Evolutionary conservation across 2,329 filamentous ascomycete genomes (phyloP).

Genomic region (Myriangium duriaei): DNA sequence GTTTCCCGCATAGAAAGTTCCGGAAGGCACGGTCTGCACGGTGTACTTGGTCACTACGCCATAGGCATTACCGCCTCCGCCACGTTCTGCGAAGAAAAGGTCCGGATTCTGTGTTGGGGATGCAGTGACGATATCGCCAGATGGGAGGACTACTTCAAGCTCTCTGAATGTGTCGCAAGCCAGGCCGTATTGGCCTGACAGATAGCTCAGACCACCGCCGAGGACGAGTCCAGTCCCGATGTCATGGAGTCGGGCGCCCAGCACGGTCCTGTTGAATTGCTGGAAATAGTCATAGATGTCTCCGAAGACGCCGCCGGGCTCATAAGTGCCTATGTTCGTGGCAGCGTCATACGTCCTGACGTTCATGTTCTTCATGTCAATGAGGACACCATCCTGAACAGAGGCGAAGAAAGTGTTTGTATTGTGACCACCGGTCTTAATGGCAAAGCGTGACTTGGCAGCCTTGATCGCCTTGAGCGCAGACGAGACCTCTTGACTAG

Average conservation of each 20-base stretch:
- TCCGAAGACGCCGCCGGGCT: conserved; percentile 2
- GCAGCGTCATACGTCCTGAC: neutral
- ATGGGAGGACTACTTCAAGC: conserved; percentile 1
- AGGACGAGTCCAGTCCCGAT: conserved; percentile 9
- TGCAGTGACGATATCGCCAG: conserved; percentile 5
- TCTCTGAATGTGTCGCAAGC: neutral
- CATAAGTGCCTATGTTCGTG: neutral
- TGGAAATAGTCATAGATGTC: conserved; percentile 1
- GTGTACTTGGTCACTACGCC: conserved; percentile 35
- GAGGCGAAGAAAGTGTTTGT: conserved; percentile 6
- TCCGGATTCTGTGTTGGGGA: conserved; percentile 13
- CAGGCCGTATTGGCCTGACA: conserved; percentile 6
- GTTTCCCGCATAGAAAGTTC: conserved; percentile 16
- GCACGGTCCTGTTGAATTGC: neutral
- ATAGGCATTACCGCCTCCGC: conserved; percentile 30
- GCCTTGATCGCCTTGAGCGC: conserved; percentile 1
- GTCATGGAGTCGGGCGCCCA: conserved; percentile 1
- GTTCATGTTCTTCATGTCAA: conserved; percentile 2
- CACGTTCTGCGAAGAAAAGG: conserved; percentile 19
- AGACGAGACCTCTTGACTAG: conserved; percentile 1
- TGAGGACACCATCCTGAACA: neutral
- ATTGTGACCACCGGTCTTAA: conserved; percentile 4
- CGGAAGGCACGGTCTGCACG: conserved; percentile 13
- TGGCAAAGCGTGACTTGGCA: conserved; percentile 2
- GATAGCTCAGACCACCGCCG: conserved; percentile 10